phyloP scores from a whole-genome alignment of 192 early-diverging fungal genomes.

The Coemansia biformis region DNA sequence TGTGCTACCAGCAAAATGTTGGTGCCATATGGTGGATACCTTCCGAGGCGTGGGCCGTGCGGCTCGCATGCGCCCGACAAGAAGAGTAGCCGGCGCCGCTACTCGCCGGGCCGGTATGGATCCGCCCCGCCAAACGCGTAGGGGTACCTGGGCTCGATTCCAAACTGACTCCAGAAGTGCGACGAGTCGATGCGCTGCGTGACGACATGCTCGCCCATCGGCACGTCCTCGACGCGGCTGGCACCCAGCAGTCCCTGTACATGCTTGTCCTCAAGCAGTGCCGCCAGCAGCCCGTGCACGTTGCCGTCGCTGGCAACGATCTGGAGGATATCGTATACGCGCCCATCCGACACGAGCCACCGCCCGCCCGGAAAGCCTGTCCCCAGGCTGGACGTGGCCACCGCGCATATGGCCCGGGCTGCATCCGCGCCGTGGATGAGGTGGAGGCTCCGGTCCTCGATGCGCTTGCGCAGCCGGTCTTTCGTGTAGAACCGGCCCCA shows the following conservation, averaged over 20 bases:
- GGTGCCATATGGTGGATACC: no score
- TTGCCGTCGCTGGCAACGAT: conserved; percentile 16
- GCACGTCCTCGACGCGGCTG: conserved; percentile 12
- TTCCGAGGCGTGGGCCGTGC: no score
- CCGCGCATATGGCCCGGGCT: conserved; percentile 23
- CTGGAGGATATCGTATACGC: conserved; percentile 37
- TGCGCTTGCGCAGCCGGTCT: conserved; percentile 23
- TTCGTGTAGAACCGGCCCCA: conserved; percentile 40
- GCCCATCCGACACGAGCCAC: conserved; percentile 40
- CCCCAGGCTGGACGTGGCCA: background rate
- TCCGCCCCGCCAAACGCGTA: conserved; percentile 20
- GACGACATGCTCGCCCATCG: conserved; percentile 21
- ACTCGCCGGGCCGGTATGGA: background rate
- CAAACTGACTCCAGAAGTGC: conserved; percentile 29
- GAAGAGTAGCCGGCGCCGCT: background rate
- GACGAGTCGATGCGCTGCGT: conserved; percentile 38
- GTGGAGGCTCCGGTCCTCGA: conserved; percentile 39
- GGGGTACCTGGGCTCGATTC: conserved; percentile 19
- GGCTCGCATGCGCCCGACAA: no score
- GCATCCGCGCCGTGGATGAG: conserved; percentile 41
- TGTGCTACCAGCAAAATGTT: no score
- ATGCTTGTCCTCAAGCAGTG: conserved; percentile 12
- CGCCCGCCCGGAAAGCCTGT: conserved; percentile 7
- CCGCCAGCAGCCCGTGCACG: conserved; percentile 17
- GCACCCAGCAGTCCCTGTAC: conserved; percentile 15